Conservation (phyloP, 2,329 filamentous ascomycete genomes). For the Ascomycota sp. region DNA sequence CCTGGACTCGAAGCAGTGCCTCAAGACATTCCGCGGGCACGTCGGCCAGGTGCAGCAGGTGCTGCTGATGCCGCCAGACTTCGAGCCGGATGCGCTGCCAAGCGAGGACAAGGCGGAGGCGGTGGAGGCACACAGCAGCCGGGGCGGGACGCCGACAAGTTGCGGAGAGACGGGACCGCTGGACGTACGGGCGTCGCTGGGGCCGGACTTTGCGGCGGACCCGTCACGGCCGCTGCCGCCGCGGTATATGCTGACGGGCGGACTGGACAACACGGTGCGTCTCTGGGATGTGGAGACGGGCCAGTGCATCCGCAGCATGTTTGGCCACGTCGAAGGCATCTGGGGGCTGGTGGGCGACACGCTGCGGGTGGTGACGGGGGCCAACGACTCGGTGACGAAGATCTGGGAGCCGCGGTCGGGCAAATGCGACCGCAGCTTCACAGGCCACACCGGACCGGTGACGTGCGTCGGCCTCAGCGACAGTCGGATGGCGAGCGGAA, state of each 20-base stretch:
- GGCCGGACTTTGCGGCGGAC: slow-evolving; percentile 39
- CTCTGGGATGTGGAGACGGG: slow-evolving; percentile 79
- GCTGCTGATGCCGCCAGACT: slow-evolving; percentile 63
- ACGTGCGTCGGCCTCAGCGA: slow-evolving; percentile 88
- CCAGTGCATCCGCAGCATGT: slow-evolving; percentile 75
- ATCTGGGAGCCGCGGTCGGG: slow-evolving; percentile 81
- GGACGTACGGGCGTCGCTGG: slow-evolving; percentile 34
- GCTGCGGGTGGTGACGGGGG: slow-evolving; percentile 68
- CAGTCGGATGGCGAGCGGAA: slow-evolving; percentile 71
- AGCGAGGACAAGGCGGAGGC: slow-evolving; percentile 32
- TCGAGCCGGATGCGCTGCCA: slow-evolving; percentile 57
- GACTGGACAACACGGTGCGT: slow-evolving; percentile 76
- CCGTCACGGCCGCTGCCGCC: slow-evolving; percentile 51
- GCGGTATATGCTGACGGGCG: slow-evolving; percentile 81
- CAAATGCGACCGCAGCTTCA: slow-evolving; percentile 80
- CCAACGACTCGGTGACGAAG: slow-evolving; percentile 89
- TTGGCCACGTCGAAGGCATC: slow-evolving; percentile 88
- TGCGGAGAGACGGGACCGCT: slow-evolving; percentile 12
- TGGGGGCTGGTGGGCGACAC: slow-evolving; percentile 87
- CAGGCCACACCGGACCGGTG: slow-evolving; percentile 74
- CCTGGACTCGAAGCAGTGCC: slow-evolving; percentile 60
- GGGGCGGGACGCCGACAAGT: slow-evolving; percentile 20
- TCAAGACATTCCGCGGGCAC: slow-evolving; percentile 66
- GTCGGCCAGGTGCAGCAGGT: slow-evolving; percentile 93
- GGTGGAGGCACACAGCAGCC: slow-evolving; percentile 25